These are phyloP conservation scores for Alternaria novae-zelandiae DNA, from an alignment of 2,329 filamentous ascomycete genomes.

Conservation along the genomic window DNA sequence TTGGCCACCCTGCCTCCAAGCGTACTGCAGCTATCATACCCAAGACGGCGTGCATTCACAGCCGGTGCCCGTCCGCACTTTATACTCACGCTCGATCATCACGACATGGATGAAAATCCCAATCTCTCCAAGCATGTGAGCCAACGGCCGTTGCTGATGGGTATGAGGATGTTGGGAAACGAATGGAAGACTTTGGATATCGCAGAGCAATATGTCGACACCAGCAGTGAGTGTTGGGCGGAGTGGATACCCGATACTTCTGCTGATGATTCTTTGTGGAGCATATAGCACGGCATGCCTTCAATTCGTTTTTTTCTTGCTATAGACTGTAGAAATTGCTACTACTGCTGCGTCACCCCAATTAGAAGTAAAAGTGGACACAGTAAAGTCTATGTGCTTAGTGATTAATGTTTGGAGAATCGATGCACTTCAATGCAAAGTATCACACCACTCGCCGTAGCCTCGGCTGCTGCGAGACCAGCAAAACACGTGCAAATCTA, in stretches of 20 bases:
- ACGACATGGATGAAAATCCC: neutral
- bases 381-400: neutral
- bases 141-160: neutral
- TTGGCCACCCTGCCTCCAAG: neutral
- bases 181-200: neutral
- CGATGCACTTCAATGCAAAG: neutral
- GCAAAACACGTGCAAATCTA: neutral
- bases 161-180: neutral
- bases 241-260: neutral
- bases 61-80: neutral
- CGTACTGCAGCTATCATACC: neutral
- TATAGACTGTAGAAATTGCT: neutral
- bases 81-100: neutral
- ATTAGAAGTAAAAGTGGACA: neutral
- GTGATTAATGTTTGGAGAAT: neutral
- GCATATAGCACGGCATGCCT: neutral
- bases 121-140: neutral
- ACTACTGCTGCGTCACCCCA: neutral
- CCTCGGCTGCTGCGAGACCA: neutral
- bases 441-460: neutral
- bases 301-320: neutral
- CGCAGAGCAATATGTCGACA: neutral
- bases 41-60: neutral
- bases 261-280: neutral
- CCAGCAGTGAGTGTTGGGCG: neutral